Evolutionary conservation across 2,329 filamentous ascomycete species (phyloP).

Genomic region (Arthrinium phaeospermum): DNA sequence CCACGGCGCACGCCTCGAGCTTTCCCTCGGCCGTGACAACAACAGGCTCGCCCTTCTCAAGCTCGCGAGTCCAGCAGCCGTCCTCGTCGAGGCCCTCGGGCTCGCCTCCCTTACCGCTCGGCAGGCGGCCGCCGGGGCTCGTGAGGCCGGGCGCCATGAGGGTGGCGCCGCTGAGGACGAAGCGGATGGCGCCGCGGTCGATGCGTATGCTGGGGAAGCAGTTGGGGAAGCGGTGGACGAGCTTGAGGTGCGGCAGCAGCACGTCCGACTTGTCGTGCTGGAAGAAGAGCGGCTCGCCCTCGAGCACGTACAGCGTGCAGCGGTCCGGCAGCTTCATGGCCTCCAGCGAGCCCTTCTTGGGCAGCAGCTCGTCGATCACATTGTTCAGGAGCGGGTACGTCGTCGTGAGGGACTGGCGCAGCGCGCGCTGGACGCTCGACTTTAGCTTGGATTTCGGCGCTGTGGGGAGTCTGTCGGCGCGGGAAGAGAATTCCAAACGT

Average conservation of each 20-base stretch:
- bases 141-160: slow-evolving; percentile 97
- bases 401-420: slow-evolving; percentile 81
- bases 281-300: slow-evolving; percentile 83
- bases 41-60: slow-evolving; percentile 82
- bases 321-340: slow-evolving; percentile 93
- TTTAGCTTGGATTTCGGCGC: slow-evolving; percentile 95
- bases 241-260: slow-evolving; percentile 83
- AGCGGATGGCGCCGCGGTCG: slow-evolving; percentile 94
- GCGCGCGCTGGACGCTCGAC: slow-evolving; percentile 87
- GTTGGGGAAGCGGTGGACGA: slow-evolving; percentile 88
- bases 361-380: slow-evolving; percentile 91
- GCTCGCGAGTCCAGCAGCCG: slow-evolving; percentile 66
- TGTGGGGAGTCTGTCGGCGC: slow-evolving; percentile 67
- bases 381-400: slow-evolving; percentile 86
- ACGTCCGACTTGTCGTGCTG: slow-evolving; percentile 72
- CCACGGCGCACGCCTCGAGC: slow-evolving; percentile 86
- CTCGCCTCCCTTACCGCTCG: slow-evolving; percentile 53
- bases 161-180: slow-evolving; percentile 90
- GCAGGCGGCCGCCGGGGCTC: slow-evolving; percentile 79
- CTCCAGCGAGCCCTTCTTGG: slow-evolving; percentile 91
- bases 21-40: slow-evolving; percentile 94
- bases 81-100: slow-evolving; percentile 55
- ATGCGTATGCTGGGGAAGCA: slow-evolving; percentile 86
- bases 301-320: slow-evolving; percentile 85
- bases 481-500: background rate